Evolutionary conservation across 2,329 filamentous ascomycete species (phyloP), one percentile per base, ranked within the genome.

Genomic region (Fusarium continuum): DNA sequence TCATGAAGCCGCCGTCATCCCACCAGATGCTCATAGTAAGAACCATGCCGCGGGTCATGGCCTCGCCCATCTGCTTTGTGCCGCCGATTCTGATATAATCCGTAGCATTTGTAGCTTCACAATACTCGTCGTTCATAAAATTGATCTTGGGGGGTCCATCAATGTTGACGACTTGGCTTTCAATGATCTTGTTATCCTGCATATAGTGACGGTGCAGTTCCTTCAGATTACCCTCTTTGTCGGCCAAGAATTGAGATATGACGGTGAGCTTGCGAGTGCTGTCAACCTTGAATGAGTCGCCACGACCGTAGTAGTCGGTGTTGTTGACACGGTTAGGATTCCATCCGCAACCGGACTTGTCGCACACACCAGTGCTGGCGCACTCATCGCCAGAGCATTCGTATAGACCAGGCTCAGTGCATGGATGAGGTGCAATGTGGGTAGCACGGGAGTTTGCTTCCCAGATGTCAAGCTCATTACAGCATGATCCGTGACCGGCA

Each of bases 401-500:
- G 62, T 79, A 82, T 6, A 82, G 70, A 3, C 80, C 77, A 0
- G 75, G 74, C 19, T 74, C 71, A 64, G 72, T 78, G 76, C 83
- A 85, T 2, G 80, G 74, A 53, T 85, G 83, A 4, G 83, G 81
- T 0, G 82, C 80, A 14, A 82, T 70, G 8, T 77, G 75, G 16
- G 74, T 80, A 5, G 83, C 72, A 4, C 71, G 71, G 17, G 75
- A 75, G 73, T 85, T 85, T 45, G 82, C 82, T 56, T 85, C 82
- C 81, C 82, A 84, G 62, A 85, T 83, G 54, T 85, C 83, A 71
- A 85, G 79, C 67, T 85, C 82, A 64, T 82, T 82, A 65, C 83
- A 85, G 77, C 83, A 85, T 4, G 79, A 71, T 23, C 82, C 66
- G 4, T 53, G 40, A 5, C 61, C 66, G 19, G 48, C 52, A 19